These are phyloP conservation scores for Penicillium sp. DNA, from an alignment of 2,329 filamentous ascomycete genomes.

Conservation along the genomic window DNA sequence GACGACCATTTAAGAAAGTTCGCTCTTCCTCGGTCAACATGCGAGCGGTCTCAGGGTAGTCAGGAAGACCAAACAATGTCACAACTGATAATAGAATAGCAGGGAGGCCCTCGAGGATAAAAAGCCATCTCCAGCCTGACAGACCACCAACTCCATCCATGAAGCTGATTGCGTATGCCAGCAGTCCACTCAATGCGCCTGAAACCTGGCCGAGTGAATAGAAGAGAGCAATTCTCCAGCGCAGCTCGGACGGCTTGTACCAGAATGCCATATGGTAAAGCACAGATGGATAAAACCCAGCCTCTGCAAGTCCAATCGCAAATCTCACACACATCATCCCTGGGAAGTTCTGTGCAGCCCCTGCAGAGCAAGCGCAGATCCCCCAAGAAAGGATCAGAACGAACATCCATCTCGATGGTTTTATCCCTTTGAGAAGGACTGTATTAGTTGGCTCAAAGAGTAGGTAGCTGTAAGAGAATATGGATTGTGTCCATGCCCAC, in stretches of 20 bases:
- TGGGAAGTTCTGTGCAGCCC: slow-evolving; percentile 39
- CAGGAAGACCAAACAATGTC: slow-evolving; percentile 23
- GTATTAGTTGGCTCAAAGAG: slow-evolving; percentile 38
- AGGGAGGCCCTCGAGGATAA: slow-evolving; percentile 40
- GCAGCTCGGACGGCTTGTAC: slow-evolving; percentile 43
- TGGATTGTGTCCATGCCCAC: slow-evolving; percentile 47
- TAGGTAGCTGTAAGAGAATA: slow-evolving; percentile 44
- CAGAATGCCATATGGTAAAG: slow-evolving; percentile 47
- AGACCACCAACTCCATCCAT: slow-evolving; percentile 40
- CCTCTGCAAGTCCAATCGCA: slow-evolving; percentile 42
- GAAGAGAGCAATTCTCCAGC: slow-evolving; percentile 43
- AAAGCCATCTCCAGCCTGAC: slow-evolving; percentile 45
- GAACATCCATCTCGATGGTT: slow-evolving; percentile 43
- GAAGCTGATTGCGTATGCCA: slow-evolving; percentile 45
- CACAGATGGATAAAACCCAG: slow-evolving; percentile 42
- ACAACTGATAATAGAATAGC: slow-evolving; percentile 28
- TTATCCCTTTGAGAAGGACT: slow-evolving; percentile 41
- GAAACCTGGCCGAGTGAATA: slow-evolving; percentile 43
- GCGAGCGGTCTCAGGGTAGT: slow-evolving; percentile 24
- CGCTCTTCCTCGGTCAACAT: slow-evolving; percentile 31
- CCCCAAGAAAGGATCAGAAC: slow-evolving; percentile 42
- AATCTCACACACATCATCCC: slow-evolving; percentile 43
- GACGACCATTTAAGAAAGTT: slow-evolving; percentile 27
- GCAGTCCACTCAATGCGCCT: slow-evolving; percentile 36
- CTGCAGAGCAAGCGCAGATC: slow-evolving; percentile 40